Evolutionary conservation across 1,139 yeast species (phyloP).

Genomic region (Nadsonia starkeyi-henricii): DNA sequence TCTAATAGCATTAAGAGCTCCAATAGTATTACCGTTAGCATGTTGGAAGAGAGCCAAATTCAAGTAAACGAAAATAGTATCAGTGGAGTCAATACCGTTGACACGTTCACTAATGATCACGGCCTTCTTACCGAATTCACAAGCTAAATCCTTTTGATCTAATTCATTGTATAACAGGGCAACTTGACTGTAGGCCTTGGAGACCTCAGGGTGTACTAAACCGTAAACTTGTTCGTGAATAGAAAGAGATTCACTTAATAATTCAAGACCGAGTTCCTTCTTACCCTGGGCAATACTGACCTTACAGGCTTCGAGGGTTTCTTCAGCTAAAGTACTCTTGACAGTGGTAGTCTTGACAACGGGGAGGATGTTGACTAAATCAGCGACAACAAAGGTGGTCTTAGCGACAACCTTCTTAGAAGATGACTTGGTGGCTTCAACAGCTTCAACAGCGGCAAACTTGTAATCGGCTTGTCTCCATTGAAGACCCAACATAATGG

Average conservation of each 20-base stretch:
- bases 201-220: conserved; percentile 63
- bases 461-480: conserved; percentile 47
- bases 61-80: conserved; percentile 56
- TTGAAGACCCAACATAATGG: conserved; percentile 76
- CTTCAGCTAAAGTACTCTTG: conserved; percentile 57
- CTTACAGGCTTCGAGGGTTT: conserved; percentile 49
- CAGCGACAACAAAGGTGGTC: conserved; percentile 24
- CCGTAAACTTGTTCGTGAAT: conserved; percentile 81
- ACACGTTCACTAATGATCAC: conserved; percentile 65
- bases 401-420: conserved; percentile 23
- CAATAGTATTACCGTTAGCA: conserved; percentile 41
- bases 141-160: conserved; percentile 45
- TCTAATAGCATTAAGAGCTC: conserved; percentile 48
- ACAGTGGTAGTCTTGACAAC: conserved; percentile 56
- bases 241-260: conserved; percentile 56
- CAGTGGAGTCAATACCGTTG: conserved; percentile 67
- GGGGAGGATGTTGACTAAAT: conserved; percentile 60
- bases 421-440: conserved; percentile 11
- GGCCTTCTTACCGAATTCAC: conserved; percentile 57
- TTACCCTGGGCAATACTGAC: conserved; percentile 20
- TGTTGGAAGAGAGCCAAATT: conserved; percentile 67
- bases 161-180: conserved; percentile 57
- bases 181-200: conserved; percentile 49
- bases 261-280: conserved; percentile 22
- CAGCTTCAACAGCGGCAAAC: conserved; percentile 19